Base-by-base conservation (phyloP, 108 stramenopile genomes). In the Cyclostephanos tholiformis region DNA sequence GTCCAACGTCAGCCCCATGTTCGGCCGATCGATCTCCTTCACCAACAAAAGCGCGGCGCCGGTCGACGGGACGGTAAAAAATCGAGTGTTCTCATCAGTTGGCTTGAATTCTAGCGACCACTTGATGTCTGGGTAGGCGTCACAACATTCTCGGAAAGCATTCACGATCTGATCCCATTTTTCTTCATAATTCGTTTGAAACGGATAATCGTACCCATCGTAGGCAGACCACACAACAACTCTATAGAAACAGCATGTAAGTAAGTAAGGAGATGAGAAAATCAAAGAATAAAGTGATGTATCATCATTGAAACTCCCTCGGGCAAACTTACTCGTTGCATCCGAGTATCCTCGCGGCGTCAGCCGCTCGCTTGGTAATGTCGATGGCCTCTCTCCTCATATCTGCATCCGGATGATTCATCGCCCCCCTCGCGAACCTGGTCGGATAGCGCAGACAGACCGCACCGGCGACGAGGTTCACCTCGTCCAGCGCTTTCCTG, bases 171-270 rank as follows among this genome's bases (percentile, higher is more conserved):
- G 88, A 30, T 82, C 68, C 91, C 91, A 95, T 48, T 89, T 89
- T 52, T 90, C 85, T 61, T 84, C 74, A 73, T 94, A 91, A 46
- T 87, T 75, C 2, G 87, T 86, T 70, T 91, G 89, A 65, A 93
- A 90, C 2, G 89, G 86, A 70, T 95, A 95, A 64, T 95, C 94
- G 74, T 93, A 95, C 14, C 94, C 94, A 77, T 93, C 91, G 73
- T 82, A 95, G 16, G 94, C 94, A 55, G 77, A 79, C 94, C 94
- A 95, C 9, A 95, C 82, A 17, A 92, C 91, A 10, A 95, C 94
- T 63, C 61, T 62, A 62, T 6, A 44, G 67, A 10, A 1, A 58
- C 23, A 25, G 36, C 38, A 46, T 17, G 30, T 63, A 51, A 32
- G 23, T 36, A 6, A 23, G 16, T 10, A 50, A 35, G 0, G 72